phyloP scores from a whole-genome alignment of 2,329 filamentous ascomycete genomes.

The Colletotrichum sp. region DNA sequence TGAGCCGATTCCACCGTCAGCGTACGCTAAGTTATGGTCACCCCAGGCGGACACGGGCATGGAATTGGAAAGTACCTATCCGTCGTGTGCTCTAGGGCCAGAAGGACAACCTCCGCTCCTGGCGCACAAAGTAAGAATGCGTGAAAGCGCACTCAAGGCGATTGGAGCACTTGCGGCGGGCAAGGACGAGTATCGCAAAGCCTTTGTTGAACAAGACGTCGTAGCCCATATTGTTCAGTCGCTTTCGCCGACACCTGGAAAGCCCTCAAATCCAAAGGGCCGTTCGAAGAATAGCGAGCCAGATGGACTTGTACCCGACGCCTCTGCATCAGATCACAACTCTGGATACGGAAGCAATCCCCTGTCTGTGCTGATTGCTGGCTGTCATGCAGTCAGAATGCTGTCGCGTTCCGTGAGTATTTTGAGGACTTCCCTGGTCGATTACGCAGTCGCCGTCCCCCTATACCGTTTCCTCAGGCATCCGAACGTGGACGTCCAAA shows the following conservation, averaged over 20 bases:
- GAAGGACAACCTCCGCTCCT: constrained; percentile 64
- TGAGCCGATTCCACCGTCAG: constrained; percentile 41
- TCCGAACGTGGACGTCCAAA: constrained; percentile 77
- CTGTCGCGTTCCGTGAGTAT: constrained; percentile 85
- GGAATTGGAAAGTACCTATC: constrained; percentile 36
- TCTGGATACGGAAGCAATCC: constrained; percentile 75
- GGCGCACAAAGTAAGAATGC: constrained; percentile 75
- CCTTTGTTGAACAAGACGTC: constrained; percentile 81
- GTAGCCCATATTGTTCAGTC: constrained; percentile 85
- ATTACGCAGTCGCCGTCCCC: constrained; percentile 80
- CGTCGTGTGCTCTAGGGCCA: constrained; percentile 58
- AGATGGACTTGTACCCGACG: constrained; percentile 31
- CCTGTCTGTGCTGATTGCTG: constrained; percentile 78
- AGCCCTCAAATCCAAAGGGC: constrained; percentile 50
- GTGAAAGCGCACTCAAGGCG: constrained; percentile 78
- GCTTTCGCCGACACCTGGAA: constrained; percentile 62
- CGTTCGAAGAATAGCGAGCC: constrained; percentile 41
- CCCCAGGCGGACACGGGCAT: constrained; percentile 39
- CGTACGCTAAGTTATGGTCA: constrained; percentile 42
- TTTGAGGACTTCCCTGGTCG: constrained; percentile 84
- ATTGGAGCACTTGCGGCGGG: constrained; percentile 82
- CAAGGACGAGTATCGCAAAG: constrained; percentile 84
- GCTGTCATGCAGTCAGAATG: constrained; percentile 81
- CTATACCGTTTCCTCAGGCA: constrained; percentile 78
- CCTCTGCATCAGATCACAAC: constrained; percentile 31